Base-by-base conservation (phyloP, 495 filamentous ascomycete species). In the Talaromyces stipitatus region DNA sequence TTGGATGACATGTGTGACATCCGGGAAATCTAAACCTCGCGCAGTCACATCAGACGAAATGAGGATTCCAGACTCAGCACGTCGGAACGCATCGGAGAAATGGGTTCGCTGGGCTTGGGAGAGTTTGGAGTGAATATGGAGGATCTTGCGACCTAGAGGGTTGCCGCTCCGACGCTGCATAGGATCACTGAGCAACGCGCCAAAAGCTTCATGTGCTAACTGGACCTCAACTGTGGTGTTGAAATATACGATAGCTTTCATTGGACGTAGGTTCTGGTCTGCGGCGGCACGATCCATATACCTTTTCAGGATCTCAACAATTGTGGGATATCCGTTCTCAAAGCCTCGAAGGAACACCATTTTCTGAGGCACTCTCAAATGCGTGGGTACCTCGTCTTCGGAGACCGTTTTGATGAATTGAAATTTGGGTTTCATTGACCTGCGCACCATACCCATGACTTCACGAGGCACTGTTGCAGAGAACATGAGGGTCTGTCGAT, bases 201-300 rank as follows among this genome's bases (percentile, higher is more conserved):
- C 66, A 70, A 97, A 87, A 26, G 83, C 77, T 18, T 75, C 67
- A 32, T 75, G 67, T 18, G 83, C 81, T n/a, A 91, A 72, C 28
- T 77, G 68, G 30, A 91, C 86, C 58, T 86, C 78, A 23, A 82
- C 80, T 0, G 91, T 96, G 23, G 85, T 86, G 57, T 86, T 86
- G 67, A 90, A 87, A 74, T 94, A 98, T 41, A 96, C 75, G 57
- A 98, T 94, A 23, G 90, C 90, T 74, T 97, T 98, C 80, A 97
- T 95, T 1, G 91, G 92, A 8, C 70, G 69, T 29, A 62, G 67
- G 10, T 68, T 68, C 18, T 68, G 63, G 11, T 69, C 62, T 1
- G 69, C 30, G 9, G 61, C 57, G 6, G 65, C 58, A 5, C 68
- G 68, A 11, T 70, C 60, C 33, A 77, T 66, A 60, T 84, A 83